Conservation (phyloP, 176 grass and related monocot genomes). For the Tuctoria greenei region DNA sequence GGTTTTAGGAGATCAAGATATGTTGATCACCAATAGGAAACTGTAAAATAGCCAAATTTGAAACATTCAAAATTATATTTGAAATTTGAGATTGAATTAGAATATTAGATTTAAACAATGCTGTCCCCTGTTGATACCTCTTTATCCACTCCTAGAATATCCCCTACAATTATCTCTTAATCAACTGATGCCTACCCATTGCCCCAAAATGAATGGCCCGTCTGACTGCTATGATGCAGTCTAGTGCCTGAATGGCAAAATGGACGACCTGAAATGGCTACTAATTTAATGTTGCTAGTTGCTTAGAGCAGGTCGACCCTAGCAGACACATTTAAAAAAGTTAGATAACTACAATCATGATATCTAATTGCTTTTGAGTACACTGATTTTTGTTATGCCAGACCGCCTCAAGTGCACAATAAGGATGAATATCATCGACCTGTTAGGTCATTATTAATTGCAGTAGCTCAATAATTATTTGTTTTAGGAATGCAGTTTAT, state of each 20-base stretch:
- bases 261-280: not conserved
- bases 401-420: not conserved
- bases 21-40: not conserved
- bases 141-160: not conserved
- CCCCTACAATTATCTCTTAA: not conserved
- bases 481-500: constrained; percentile 11
- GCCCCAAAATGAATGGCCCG: not conserved
- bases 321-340: not conserved
- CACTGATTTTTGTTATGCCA: constrained; percentile 21
- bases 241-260: not conserved
- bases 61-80: not conserved
- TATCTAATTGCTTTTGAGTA: constrained; percentile 12
- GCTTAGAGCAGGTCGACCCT: not conserved
- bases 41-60: not conserved
- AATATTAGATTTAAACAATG: not conserved
- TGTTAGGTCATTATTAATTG: constrained; percentile 21
- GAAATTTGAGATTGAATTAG: too few species aligned
- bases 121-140: not conserved
- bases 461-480: constrained; percentile 24
- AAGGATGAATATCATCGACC: constrained; percentile 15
- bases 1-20: not conserved
- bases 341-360: constrained; percentile 10
- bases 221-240: not conserved
- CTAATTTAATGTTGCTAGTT: not conserved
- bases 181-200: not conserved